phyloP scores from a whole-genome alignment of 225 moss, liverwort and hornwort genomes.

The Asterella californica region DNA sequence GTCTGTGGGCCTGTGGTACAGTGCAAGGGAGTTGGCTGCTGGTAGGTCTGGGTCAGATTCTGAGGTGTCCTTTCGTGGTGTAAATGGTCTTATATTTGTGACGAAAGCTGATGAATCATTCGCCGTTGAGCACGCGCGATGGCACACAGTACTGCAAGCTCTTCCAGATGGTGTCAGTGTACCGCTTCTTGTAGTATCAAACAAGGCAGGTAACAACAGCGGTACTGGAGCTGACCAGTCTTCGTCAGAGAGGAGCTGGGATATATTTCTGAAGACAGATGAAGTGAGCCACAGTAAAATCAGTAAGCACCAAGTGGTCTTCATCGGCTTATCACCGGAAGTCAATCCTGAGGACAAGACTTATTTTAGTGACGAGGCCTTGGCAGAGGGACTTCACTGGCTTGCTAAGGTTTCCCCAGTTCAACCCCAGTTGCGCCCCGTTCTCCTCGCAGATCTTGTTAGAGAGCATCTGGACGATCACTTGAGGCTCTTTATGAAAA shows the following conservation, averaged over 20 bases:
- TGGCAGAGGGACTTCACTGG: conserved; percentile 71
- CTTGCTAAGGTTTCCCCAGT: conserved; percentile 56
- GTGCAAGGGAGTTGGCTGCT: conserved; percentile 45
- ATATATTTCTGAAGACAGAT: conserved; percentile 50
- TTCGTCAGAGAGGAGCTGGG: conserved; percentile 44
- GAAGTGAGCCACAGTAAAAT: conserved; percentile 48
- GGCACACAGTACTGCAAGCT: conserved; percentile 56
- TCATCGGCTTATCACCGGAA: conserved; percentile 52
- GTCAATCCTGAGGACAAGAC: conserved; percentile 29
- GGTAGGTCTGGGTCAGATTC: conserved; percentile 24
- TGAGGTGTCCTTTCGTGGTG: conserved; percentile 41
- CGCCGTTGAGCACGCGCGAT: conserved; percentile 52
- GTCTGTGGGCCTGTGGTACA: conserved; percentile 62
- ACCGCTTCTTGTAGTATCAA: conserved; percentile 74
- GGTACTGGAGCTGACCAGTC: conserved; percentile 46
- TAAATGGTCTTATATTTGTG: conserved; percentile 74
- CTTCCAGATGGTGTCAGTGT: conserved; percentile 67
- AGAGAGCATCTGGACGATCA: conserved; percentile 56
- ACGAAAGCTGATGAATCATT: conserved; percentile 47
- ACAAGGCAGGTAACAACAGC: conserved; percentile 34
- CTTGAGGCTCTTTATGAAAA: conserved; percentile 52
- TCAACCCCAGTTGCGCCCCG: conserved; percentile 64
- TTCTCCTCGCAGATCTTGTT: conserved; percentile 67
- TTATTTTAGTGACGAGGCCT: conserved; percentile 62
- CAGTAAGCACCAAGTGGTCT: conserved; percentile 56